Evolutionary conservation across 768 basidiomycete species (phyloP).

Genomic region (Favolaschia claudopus): DNA sequence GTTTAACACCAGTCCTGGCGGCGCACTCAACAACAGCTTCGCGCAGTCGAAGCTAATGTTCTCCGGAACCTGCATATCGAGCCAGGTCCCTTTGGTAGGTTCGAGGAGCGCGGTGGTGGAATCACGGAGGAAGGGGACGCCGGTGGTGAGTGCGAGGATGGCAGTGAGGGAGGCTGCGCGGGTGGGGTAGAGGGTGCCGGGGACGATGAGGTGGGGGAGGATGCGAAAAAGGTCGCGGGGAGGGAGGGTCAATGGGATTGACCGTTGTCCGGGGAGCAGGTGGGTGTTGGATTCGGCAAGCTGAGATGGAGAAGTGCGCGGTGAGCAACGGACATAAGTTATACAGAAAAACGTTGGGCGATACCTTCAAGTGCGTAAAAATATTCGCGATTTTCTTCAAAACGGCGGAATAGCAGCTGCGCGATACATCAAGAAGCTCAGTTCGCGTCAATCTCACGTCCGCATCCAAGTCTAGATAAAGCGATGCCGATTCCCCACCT

Average conservation of each 20-base stretch:
- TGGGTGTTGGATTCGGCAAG: constrained; percentile 31
- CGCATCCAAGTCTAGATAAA: constrained; percentile 39
- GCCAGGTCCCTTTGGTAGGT: constrained; percentile 32
- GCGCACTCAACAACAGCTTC: constrained; percentile 29
- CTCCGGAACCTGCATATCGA: constrained; percentile 34
- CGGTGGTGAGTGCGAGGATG: constrained; percentile 32
- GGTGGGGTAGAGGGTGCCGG: constrained; percentile 33
- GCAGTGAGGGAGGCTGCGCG: constrained; percentile 35
- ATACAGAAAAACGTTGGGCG: neutral
- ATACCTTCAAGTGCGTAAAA: constrained; percentile 36
- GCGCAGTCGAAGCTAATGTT: constrained; percentile 38
- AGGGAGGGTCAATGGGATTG: constrained; percentile 30
- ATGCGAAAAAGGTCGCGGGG: constrained; percentile 31
- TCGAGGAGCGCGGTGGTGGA: constrained; percentile 28
- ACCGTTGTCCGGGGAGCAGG: constrained; percentile 31
- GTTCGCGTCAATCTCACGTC: constrained; percentile 34
- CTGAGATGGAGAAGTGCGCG: constrained; percentile 7
- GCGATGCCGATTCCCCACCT: no score
- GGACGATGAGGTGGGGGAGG: constrained; percentile 38
- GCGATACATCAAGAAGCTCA: constrained; percentile 38
- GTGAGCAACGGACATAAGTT: neutral
- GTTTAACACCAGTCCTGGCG: constrained; percentile 28
- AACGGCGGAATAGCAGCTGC: constrained; percentile 33
- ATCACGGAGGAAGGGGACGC: constrained; percentile 33
- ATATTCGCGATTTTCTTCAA: constrained; percentile 34